Percentiles rank a stretch among this genome's conserved stretches.
Conservation (phyloP, 2,329 filamentous ascomycete genomes). For the Aspergillus piperis region DNA sequence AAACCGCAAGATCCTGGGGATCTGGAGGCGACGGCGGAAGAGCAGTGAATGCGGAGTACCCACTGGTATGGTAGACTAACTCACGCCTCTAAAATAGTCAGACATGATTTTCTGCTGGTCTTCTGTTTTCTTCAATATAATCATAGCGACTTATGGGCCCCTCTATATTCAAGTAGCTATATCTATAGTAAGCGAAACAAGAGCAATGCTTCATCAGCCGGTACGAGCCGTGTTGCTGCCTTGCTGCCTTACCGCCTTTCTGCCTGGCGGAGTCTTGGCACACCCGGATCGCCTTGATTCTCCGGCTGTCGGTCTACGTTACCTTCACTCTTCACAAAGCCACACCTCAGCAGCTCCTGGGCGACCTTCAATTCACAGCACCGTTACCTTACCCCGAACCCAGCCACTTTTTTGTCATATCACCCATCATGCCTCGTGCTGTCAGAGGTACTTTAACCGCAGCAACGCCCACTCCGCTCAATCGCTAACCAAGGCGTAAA, state of each 20-base stretch:
- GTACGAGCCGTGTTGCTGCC: neutral
- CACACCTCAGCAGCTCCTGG: no score
- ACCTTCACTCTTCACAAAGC: neutral
- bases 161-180: neutral
- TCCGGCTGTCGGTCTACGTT: neutral
- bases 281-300: neutral
- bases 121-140: no score
- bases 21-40: neutral
- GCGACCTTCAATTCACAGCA: neutral
- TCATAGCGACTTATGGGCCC: neutral
- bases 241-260: neutral
- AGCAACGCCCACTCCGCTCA: no score
- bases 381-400: neutral
- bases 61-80: no score
- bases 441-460: slow-evolving; percentile 36
- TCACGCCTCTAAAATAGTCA: neutral
- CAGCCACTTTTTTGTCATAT: neutral
- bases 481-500: slow-evolving; percentile 7
- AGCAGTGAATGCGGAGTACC: neutral
- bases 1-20: slow-evolving; percentile 3
- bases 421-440: slow-evolving; percentile 42
- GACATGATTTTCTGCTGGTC: neutral
- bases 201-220: no score
- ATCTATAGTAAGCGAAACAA: neutral
- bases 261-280: slow-evolving; percentile 11